These are phyloP conservation scores for Colletotrichum spaethianum DNA, from an alignment of 2,329 filamentous ascomycete species.

Conservation along the genomic window DNA sequence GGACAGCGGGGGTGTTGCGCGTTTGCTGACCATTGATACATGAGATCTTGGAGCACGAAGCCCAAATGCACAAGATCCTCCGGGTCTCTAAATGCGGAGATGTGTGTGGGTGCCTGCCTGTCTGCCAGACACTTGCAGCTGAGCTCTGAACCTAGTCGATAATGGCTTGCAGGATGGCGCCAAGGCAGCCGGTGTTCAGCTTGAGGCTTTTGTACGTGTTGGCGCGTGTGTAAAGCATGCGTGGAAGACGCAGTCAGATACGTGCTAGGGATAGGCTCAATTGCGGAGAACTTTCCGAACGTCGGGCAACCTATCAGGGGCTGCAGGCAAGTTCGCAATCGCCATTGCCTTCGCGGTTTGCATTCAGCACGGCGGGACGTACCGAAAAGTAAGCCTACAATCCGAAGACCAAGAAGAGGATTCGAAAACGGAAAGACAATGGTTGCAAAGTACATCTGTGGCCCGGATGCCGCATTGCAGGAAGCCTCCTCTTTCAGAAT, in stretches of 20 bases:
- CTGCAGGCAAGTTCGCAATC: conserved; percentile 1
- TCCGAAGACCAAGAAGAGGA: conserved; percentile 3
- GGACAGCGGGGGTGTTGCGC: not conserved
- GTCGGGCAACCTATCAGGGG: conserved; percentile 14
- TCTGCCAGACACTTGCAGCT: conserved; percentile 32
- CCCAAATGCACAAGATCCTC: conserved; percentile 22
- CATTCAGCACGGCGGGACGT: not conserved
- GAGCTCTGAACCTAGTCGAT: not conserved
- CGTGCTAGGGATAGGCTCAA: conserved; percentile 7
- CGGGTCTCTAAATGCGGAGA: conserved; percentile 14
- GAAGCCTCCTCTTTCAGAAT: conserved; percentile 13
- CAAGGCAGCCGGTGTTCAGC: not conserved
- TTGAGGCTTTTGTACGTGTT: not conserved
- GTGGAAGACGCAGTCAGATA: conserved; percentile 30
- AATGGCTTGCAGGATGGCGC: conserved; percentile 8
- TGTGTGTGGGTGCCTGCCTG: conserved; percentile 9
- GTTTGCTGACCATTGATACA: conserved; percentile 39
- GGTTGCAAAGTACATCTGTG: not conserved
- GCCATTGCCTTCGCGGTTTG: not conserved
- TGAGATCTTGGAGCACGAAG: conserved; percentile 32
- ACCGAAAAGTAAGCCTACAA: conserved; percentile 3
- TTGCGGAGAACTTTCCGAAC: not conserved
- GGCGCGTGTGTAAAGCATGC: not conserved
- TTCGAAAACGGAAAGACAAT: conserved; percentile 7
- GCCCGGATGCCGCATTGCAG: not conserved